These are phyloP conservation scores for Mucor velutinosus DNA, from an alignment of 371 early-diverging fungal species.

Conservation along the genomic window DNA sequence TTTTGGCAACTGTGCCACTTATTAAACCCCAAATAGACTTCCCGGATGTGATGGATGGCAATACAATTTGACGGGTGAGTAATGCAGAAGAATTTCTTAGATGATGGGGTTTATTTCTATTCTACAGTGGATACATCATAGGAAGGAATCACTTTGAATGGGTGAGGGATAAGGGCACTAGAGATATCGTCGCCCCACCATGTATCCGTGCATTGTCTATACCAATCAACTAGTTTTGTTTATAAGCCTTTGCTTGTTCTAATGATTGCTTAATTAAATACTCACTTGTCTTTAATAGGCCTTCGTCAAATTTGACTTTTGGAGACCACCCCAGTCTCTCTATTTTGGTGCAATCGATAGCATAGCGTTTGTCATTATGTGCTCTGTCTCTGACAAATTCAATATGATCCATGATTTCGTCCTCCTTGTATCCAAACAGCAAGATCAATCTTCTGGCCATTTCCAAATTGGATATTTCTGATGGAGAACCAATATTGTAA, in stretches of 20 bases:
- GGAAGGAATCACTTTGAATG: slow-evolving; percentile 51
- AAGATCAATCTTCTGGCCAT: slow-evolving; percentile 67
- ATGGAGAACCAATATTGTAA: slow-evolving; percentile 83
- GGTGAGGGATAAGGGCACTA: slow-evolving; percentile 56
- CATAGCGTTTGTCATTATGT: slow-evolving; percentile 83
- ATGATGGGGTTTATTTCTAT: not conserved
- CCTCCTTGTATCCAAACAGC: slow-evolving; percentile 49
- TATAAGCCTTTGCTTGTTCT: not conserved
- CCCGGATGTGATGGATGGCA: not conserved
- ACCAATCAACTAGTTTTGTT: slow-evolving; percentile 57
- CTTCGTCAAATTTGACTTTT: slow-evolving; percentile 64
- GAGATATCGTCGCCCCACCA: slow-evolving; percentile 76
- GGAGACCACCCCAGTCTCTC: slow-evolving; percentile 76
- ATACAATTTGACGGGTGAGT: not conserved
- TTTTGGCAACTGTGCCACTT: not conserved
- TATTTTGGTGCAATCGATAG: slow-evolving; percentile 74
- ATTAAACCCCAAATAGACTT: not conserved
- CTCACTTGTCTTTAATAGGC: slow-evolving; percentile 74
- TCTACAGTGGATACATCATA: slow-evolving; percentile 21
- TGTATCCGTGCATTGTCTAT: slow-evolving; percentile 51
- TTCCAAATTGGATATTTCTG: slow-evolving; percentile 76
- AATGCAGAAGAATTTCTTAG: not conserved
- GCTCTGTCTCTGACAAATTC: slow-evolving; percentile 80
- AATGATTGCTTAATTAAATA: not conserved
- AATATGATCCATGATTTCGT: slow-evolving; percentile 42